phyloP scores from a whole-genome alignment of 345 rosid species.

The Citrus inodora region DNA sequence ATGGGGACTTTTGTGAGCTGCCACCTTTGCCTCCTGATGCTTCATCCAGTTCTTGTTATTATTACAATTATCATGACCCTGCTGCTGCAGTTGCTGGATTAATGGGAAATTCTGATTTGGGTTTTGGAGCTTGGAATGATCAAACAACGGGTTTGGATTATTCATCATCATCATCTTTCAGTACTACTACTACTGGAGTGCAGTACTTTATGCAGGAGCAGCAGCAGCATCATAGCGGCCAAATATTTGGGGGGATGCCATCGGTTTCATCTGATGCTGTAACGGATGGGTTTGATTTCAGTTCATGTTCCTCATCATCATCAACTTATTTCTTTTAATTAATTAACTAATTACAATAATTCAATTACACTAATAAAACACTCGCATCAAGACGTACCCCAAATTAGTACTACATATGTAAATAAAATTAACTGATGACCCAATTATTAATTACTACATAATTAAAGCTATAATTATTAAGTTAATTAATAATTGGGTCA shows the following conservation, averaged over 20 bases:
- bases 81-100: conserved; percentile 14
- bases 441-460: background rate
- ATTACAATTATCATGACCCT: conserved; percentile 13
- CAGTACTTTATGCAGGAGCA: conserved; percentile 26
- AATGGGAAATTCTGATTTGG: conserved; percentile 17
- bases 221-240: conserved; percentile 1
- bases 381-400: too few species aligned
- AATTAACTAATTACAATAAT: background rate
- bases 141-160: conserved; percentile 12
- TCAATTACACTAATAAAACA: too few species aligned
- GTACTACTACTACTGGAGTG: background rate
- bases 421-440: background rate
- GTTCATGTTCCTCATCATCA: conserved; percentile 38
- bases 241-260: conserved; percentile 27
- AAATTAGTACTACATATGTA: background rate
- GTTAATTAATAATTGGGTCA: background rate
- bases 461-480: conserved; percentile 5
- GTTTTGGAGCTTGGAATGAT: conserved; percentile 37
- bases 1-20: conserved; percentile 43
- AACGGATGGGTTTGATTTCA: conserved; percentile 40
- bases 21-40: conserved; percentile 89
- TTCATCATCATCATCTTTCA: conserved; percentile 1
- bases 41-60: conserved; percentile 35
- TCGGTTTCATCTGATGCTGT: conserved; percentile 29
- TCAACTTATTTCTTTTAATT: conserved; percentile 25